phyloP scores from a whole-genome alignment of 192 early-diverging fungal genomes.

The Umbelopsis sp. region DNA sequence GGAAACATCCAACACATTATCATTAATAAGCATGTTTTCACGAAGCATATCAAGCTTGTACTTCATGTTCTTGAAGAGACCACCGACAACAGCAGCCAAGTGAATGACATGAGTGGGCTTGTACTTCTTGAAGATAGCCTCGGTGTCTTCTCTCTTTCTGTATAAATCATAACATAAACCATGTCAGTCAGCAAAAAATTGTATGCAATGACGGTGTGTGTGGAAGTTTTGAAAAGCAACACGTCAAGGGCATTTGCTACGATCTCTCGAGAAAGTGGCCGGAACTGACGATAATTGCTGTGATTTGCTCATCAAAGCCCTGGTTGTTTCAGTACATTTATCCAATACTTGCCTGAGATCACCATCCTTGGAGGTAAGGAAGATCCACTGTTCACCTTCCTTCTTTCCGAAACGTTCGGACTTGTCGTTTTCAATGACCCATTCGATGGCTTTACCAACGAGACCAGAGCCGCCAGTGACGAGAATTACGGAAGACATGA shows the following conservation, averaged over 20 bases:
- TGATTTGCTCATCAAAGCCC: background rate
- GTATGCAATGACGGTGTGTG: too few species aligned
- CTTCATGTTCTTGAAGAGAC: conserved; percentile 82
- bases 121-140: conserved; percentile 74
- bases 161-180: background rate
- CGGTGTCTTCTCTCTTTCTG: conserved; percentile 64
- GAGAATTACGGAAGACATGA: conserved; percentile 54
- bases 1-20: conserved; percentile 68
- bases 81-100: conserved; percentile 73
- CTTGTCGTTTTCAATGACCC: conserved; percentile 64
- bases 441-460: conserved; percentile 75
- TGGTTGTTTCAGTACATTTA: background rate
- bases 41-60: conserved; percentile 77
- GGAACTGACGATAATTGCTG: background rate
- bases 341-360: conserved; percentile 64
- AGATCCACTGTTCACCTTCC: conserved; percentile 76
- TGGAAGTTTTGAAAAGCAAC: too few species aligned
- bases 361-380: conserved; percentile 74
- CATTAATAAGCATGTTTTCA: conserved; percentile 80
- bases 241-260: too few species aligned
- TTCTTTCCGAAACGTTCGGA: conserved; percentile 51
- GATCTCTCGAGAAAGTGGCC: too few species aligned
- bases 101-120: conserved; percentile 83
- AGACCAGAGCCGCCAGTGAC: conserved; percentile 82
- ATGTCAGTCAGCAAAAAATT: background rate